Conservation (phyloP, 495 filamentous ascomycete species). For the Podospora didyma region DNA sequence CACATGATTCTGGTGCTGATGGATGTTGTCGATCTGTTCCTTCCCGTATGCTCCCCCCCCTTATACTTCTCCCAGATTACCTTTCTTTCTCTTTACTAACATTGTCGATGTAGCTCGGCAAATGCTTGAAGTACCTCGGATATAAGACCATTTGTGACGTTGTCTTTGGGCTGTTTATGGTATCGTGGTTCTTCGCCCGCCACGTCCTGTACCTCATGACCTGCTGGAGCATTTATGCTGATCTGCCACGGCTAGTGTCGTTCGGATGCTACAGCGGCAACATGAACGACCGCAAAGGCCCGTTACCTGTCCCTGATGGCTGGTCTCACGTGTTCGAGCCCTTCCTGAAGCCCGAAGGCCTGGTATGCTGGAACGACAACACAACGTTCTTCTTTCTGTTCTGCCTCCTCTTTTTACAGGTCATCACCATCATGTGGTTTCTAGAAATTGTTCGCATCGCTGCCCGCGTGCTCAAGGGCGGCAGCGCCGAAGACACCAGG, state of each 20-base stretch:
- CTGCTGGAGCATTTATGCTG: conserved; percentile 67
- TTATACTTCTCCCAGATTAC: no score
- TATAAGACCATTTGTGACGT: conserved; percentile 67
- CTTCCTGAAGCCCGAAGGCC: conserved; percentile 58
- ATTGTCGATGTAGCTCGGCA: conserved; percentile 58
- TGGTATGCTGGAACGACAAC: conserved; percentile 64
- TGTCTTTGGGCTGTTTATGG: conserved; percentile 75
- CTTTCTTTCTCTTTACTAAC: no score
- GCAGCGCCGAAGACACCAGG: conserved; percentile 71
- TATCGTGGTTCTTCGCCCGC: conserved; percentile 73
- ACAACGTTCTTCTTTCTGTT: conserved; percentile 68
- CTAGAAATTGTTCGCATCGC: conserved; percentile 77
- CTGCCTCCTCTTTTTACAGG: conserved; percentile 66
- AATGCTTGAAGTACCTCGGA: conserved; percentile 80
- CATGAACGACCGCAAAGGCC: conserved; percentile 45
- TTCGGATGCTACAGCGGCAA: conserved; percentile 63
- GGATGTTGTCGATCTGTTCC: conserved; percentile 81
- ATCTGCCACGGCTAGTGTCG: conserved; percentile 56
- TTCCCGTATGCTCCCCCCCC: conserved; percentile 46
- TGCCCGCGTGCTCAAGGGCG: conserved; percentile 63
- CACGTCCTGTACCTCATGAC: conserved; percentile 72
- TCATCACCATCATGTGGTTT: conserved; percentile 80
- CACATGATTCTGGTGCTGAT: conserved; percentile 81
- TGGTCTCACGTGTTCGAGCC: conserved; percentile 60
- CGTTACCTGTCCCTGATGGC: conserved; percentile 49